Percentiles rank a stretch among this genome's conserved stretches.
Evolutionary conservation across 176 grass and related monocot species (phyloP).

Genomic region (Triticum turgidum): DNA sequence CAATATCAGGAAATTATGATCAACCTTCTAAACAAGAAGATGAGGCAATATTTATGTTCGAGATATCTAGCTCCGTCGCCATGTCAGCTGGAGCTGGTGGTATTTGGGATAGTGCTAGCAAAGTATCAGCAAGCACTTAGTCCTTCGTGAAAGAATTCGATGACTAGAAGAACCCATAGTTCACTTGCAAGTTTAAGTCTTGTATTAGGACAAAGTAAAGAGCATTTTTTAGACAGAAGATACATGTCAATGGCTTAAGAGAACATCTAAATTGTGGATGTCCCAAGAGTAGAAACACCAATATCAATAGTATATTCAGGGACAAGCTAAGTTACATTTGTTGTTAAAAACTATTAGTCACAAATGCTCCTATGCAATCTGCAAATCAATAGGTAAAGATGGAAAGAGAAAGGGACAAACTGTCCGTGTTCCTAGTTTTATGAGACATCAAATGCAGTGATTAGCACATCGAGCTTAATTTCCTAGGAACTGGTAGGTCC

Average conservation of each 20-base stretch:
- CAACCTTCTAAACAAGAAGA: slow-evolving; percentile 41
- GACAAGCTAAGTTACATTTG: background rate
- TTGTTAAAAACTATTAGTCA: background rate
- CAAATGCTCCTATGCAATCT: too few relatives aligned
- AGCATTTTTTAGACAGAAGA: background rate
- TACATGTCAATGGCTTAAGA: background rate
- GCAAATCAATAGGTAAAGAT: too few relatives aligned
- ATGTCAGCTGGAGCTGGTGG: background rate
- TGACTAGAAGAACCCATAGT: slow-evolving; percentile 37
- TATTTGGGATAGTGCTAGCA: slow-evolving; percentile 36
- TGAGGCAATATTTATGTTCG: slow-evolving; percentile 27
- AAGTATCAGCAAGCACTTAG: slow-evolving; percentile 48
- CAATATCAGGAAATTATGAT: background rate
- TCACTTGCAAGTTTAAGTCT: background rate
- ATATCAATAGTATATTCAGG: background rate
- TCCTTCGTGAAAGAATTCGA: slow-evolving; percentile 35
- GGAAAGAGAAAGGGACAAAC: too few relatives aligned
- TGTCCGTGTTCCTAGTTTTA: too few relatives aligned
- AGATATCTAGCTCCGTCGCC: slow-evolving; percentile 12
- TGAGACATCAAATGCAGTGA: too few relatives aligned
- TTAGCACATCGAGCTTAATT: too few relatives aligned
- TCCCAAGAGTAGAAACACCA: background rate
- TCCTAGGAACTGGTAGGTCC: too few relatives aligned
- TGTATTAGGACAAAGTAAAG: background rate
- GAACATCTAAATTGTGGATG: background rate